Evolutionary conservation across 768 basidiomycete genomes (phyloP), one percentile per base, ranked within the genome.

Genomic region (Albatrellus ellisii): DNA sequence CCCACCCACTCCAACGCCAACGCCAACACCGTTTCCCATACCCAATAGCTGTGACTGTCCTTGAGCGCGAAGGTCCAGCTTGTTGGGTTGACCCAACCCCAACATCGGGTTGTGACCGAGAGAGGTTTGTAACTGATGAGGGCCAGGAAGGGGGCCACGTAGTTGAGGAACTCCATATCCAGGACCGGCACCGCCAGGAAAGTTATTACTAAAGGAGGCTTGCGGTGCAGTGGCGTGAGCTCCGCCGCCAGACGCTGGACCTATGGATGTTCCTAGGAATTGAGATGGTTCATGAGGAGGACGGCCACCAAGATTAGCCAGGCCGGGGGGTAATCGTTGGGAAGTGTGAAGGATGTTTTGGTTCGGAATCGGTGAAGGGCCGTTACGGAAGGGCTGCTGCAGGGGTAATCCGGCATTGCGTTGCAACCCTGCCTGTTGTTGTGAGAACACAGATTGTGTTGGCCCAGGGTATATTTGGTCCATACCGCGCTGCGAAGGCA

Each of bases 301-400:
- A 6, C 85, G 76, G 32, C 74, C 83, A 22, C 85, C 86, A 15
- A 88, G 70, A 52, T 86, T 86, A 10, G 85, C 84, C 28, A 88
- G 64, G 25, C 84, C 85, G 12, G 83, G 83, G 10, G 85, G 85
- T 26, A 88, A 61, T 32, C 82, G 73, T 53, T 80, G 79, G 43
- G 68, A 67, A 29, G 63, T 61, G 11, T 59, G 55, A 31, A 73
- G 20, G 54, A 68, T 56, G 48, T 62, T 72, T 38, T 65, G 69
- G 37, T 62, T 66, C 42, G 62, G 62, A 40, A 70, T 68, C 3
- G 83, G 81, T 20, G 82, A 83, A 9, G 75, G 75, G 14, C 72
- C 79, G 41, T 77, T 77, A 17, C 85, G 80, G 60, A 69, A 83
- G 33, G 56, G 54, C 40, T 73, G 69, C 52, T 79, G 81, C 34